A percentile compares a stretch with the other conserved stretches of the same genome.
These are phyloP conservation scores for Fusarium sp. DNA, from an alignment of 2,329 filamentous ascomycete species.

Conservation along the genomic window DNA sequence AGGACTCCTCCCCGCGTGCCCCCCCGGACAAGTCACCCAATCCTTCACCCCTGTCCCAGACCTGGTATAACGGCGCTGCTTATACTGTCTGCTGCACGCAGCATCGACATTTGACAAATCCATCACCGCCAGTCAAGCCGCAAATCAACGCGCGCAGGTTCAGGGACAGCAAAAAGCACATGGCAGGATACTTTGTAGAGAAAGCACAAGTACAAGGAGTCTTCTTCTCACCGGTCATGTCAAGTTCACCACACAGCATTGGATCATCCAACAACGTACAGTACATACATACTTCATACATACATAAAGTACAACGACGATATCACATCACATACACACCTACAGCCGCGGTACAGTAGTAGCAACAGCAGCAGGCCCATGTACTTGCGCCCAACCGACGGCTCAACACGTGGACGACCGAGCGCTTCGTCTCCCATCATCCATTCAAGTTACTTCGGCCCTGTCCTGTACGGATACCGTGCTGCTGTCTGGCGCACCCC, in stretches of 20 bases:
- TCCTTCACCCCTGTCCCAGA: conserved; percentile 24
- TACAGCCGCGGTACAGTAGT: conserved; percentile 31
- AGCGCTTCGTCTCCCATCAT: conserved; percentile 36
- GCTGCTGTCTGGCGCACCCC: background rate
- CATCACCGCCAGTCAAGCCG: conserved; percentile 27
- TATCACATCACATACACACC: conserved; percentile 22
- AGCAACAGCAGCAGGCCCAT: conserved; percentile 20
- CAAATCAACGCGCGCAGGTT: conserved; percentile 6
- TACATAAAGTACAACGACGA: conserved; percentile 24
- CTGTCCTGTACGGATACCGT: conserved; percentile 14
- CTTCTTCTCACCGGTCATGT: conserved; percentile 17
- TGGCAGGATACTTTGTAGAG: conserved; percentile 4
- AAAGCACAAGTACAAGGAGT: conserved; percentile 13
- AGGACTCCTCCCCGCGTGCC: conserved; percentile 18
- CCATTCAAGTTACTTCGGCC: conserved; percentile 11
- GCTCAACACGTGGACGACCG: conserved; percentile 46
- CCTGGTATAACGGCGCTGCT: conserved; percentile 22
- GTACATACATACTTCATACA: conserved; percentile 20
- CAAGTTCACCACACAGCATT: conserved; percentile 14
- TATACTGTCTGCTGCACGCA: conserved; percentile 20
- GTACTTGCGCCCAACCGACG: conserved; percentile 45
- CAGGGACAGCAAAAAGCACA: conserved; percentile 4
- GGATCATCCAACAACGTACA: conserved; percentile 14
- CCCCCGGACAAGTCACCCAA: conserved; percentile 33
- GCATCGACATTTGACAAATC: conserved; percentile 16